Conservation (phyloP, 192 early-diverging fungal genomes). For the Mortierella claussenii region DNA sequence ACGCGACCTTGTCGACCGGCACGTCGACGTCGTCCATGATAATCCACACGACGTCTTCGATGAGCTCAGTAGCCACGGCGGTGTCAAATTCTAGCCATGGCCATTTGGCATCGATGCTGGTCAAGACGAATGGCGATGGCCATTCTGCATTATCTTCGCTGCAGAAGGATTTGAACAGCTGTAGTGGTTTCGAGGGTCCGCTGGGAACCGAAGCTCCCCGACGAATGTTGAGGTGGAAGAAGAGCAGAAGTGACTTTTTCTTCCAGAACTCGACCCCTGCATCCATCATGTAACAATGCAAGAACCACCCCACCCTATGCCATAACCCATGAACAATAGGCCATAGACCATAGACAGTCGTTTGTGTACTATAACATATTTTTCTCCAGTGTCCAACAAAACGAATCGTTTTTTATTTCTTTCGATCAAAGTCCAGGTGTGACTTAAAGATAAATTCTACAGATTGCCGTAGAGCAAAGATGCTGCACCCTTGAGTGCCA, state of each 20-base stretch:
- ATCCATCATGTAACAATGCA: conserved; percentile 5
- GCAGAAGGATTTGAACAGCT: not conserved
- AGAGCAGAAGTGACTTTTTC: conserved; percentile 51
- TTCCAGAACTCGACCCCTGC: conserved; percentile 50
- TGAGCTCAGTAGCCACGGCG: conserved; percentile 4
- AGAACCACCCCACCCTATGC: no score
- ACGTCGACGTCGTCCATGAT: not conserved
- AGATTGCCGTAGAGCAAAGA: conserved; percentile 40
- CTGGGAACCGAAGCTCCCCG: not conserved
- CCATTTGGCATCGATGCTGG: no score
- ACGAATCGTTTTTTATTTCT: not conserved
- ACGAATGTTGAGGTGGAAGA: conserved; percentile 23
- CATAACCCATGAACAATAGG: no score
- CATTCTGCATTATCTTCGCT: no score
- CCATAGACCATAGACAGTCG: no score
- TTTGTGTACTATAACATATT: no score
- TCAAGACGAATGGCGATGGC: no score
- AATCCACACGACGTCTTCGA: conserved; percentile 19
- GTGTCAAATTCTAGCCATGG: no score
- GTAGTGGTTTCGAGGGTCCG: not conserved
- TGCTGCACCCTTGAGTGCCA: conserved; percentile 43
- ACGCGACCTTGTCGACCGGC: not conserved
- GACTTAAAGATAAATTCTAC: conserved; percentile 1
- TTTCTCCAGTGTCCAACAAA: no score
- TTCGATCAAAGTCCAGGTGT: not conserved